Base-by-base conservation (phyloP, 257 asterid genomes). In the Phtheirospermum japonicum region DNA sequence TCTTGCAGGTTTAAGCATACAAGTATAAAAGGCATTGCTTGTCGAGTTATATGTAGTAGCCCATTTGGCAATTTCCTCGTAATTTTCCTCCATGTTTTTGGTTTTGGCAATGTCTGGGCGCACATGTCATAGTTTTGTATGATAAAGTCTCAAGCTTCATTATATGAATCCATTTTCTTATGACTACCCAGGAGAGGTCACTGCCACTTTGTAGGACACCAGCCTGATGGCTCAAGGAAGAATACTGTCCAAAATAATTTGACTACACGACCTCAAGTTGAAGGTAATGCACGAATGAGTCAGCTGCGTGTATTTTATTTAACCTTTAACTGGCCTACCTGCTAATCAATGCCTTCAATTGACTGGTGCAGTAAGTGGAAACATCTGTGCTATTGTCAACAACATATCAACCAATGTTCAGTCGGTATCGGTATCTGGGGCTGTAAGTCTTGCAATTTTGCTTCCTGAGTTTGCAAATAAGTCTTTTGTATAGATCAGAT, bases 121-220 rank as follows among this genome's bases (percentile, higher is more conserved):
- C 4, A 36, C 28, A 7, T 32, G 42, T 55, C 2, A 4, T 6
- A 6, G 10, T 31, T n/a, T 31, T n/a, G 19, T 28, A 36, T 50
- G 31, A 28, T 43, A 56, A 18, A 49, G 17, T 63, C 63, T 42
- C 19, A 9, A 60, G 54, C 10, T 3, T 3, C 26, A 4, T 37
- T 59, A 42, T 28, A 0, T 49, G 30, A 58, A 48, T 67, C 53
- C 54, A 52, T 32, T 63, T 33, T 59, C 57, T 53, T 39, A 4
- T 54, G 58, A 69, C 63, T 56, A 68, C 68, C 54, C 93, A 90
- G 97, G 97, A 85, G 39, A 69, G 74, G 58, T 61, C 86, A 82
- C 70, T 77, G 89, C 73, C 90, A 83, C 75, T 70, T 90, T 69
- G 23, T 90, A 65, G 96, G 95, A 58, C 55, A 68, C 74, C 71